These are phyloP conservation scores for Skeletonema marinoi DNA, from an alignment of 108 stramenopile genomes.

Conservation along the genomic window DNA sequence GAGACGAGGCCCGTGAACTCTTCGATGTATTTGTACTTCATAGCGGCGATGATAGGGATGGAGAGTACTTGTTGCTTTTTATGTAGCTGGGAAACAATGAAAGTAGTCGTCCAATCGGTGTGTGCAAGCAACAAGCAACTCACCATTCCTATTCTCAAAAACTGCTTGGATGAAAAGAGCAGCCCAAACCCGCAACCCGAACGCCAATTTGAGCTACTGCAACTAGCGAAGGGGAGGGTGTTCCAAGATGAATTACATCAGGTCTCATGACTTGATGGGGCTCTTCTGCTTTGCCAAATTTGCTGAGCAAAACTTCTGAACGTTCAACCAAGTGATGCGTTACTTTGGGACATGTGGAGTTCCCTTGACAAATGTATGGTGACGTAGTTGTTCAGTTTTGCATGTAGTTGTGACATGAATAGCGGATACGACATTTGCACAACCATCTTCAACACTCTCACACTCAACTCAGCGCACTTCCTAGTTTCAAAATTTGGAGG, in stretches of 20 bases:
- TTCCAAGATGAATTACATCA: background rate
- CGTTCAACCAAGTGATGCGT: background rate
- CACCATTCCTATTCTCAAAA: background rate
- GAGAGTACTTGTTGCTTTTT: background rate
- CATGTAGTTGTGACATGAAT: too few species aligned
- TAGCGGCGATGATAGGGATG: background rate
- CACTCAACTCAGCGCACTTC: background rate
- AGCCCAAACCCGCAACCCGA: background rate
- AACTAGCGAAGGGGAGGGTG: background rate
- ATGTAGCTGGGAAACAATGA: background rate
- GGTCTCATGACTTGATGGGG: background rate
- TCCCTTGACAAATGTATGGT: background rate
- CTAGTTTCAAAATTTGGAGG: background rate
- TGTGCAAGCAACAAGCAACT: background rate
- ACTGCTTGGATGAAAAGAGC: background rate
- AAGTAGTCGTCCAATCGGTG: background rate
- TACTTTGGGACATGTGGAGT: background rate
- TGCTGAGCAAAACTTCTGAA: background rate
- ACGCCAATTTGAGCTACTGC: background rate
- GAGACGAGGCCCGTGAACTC: slow-evolving; percentile 4
- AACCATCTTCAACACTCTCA: background rate
- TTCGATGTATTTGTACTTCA: slow-evolving; percentile 12
- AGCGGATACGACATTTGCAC: too few species aligned
- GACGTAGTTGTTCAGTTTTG: background rate
- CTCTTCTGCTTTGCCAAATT: background rate